phyloP scores from a whole-genome alignment of 2,329 filamentous ascomycete genomes.

The Bipolaris oryzae region DNA sequence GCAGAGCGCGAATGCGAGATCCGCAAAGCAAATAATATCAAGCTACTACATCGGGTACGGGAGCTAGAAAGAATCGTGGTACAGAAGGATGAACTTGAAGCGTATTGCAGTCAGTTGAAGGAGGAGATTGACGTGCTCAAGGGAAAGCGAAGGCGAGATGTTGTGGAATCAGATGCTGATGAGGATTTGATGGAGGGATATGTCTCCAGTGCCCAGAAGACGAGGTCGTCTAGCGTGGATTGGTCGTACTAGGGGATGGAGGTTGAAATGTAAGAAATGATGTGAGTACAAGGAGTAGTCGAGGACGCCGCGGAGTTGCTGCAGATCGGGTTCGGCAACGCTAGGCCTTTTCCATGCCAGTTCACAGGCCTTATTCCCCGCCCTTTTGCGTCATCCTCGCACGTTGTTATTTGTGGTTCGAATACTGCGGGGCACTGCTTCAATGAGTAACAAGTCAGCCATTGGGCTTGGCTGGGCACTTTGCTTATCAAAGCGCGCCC shows the following conservation, averaged over 20 bases:
- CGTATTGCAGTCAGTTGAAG: constrained; percentile 6
- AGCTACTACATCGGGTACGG: neutral
- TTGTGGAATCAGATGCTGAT: neutral
- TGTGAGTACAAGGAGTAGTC: neutral
- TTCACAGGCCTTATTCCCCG: neutral
- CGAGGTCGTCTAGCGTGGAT: neutral
- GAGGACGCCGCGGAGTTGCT: constrained; percentile 7
- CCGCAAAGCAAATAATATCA: neutral
- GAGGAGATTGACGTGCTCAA: neutral
- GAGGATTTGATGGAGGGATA: neutral
- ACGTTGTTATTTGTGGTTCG: constrained; percentile 5
- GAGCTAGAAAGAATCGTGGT: neutral
- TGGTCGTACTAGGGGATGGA: neutral
- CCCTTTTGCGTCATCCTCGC: constrained; percentile 15
- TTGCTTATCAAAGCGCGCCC: constrained; percentile 2
- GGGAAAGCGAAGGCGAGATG: neutral
- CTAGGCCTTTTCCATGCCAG: constrained; percentile 5
- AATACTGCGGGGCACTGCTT: constrained; percentile 1
- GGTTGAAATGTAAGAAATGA: neutral
- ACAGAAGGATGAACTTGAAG: neutral
- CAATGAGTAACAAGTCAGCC: neutral
- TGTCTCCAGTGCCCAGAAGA: neutral
- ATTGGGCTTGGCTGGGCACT: neutral
- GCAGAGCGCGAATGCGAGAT: constrained; percentile 2
- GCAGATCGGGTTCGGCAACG: constrained; percentile 8